These are phyloP conservation scores for Penicillium canescens DNA, from an alignment of 495 filamentous ascomycete species.

Conservation along the genomic window DNA sequence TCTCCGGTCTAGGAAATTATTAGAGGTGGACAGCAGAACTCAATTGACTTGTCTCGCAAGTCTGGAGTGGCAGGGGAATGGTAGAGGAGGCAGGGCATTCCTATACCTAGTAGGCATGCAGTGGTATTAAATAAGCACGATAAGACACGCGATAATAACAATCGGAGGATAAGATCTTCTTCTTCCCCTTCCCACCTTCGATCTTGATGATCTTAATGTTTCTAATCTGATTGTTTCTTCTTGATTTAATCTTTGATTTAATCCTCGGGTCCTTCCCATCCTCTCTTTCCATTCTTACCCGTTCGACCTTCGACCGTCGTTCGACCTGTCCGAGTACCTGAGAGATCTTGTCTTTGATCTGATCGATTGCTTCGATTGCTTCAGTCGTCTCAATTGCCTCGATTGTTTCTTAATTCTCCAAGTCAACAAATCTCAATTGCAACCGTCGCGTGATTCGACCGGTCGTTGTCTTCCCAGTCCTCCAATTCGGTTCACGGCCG, in stretches of 20 bases:
- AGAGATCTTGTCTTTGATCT: too few species aligned
- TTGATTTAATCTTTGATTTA: neutral
- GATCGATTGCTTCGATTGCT: too few species aligned
- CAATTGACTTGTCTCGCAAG: too few species aligned
- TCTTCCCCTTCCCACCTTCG: conserved; percentile 11
- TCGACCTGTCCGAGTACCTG: too few species aligned
- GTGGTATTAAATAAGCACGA: conserved; percentile 24
- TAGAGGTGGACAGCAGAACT: too few species aligned
- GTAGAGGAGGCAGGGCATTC: too few species aligned
- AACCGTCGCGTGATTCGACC: conserved; percentile 1
- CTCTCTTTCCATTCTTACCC: conserved; percentile 3
- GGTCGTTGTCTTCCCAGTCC: conserved; percentile 2
- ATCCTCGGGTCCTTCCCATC: neutral
- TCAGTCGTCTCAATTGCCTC: too few species aligned
- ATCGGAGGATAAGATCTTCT: conserved; percentile 21
- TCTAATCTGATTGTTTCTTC: neutral
- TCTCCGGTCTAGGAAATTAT: too few species aligned
- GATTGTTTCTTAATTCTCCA: neutral
- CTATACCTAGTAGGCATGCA: neutral
- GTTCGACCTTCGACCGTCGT: too few species aligned
- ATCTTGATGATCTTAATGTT: conserved; percentile 1
- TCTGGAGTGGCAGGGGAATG: too few species aligned
- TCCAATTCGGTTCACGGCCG: conserved; percentile 41
- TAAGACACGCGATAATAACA: conserved; percentile 24
- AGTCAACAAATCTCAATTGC: neutral